Evolutionary conservation across 75 land plant genomes (phyloP), one percentile per base, ranked within the genome.

Genomic region (Sequoiadendron giganteum): DNA sequence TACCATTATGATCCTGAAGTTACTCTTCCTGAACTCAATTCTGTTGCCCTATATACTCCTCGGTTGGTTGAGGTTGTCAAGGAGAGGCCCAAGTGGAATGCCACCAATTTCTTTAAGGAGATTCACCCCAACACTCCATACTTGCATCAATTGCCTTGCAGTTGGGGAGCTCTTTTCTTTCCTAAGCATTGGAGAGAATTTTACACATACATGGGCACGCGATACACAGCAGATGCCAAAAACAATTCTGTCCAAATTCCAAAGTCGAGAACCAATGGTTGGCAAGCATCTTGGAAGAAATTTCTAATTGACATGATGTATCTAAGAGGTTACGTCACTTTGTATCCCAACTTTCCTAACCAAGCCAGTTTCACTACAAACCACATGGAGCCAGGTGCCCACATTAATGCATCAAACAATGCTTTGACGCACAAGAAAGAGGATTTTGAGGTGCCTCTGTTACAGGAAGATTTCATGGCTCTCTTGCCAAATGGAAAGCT

Each of bases 201-300:
- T 90, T 98, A 98, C 88, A 94, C 95, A 2, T 98, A 98, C 94
- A 98, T 97, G 99, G 93, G 94, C 89, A 90, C 90, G 87, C 88
- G 99, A 73, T 98, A 90, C 95, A 98, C 99, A 0, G 96, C 91
- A 45, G 93, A 98, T 75, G 97, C 99, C 1, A 98, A 98, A 85
- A 83, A 87, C 30, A 98, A 98, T 86, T 97, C 97, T 6, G 99
- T 98, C 15, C 99, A 98, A 89, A 98, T 98, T 25, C 99, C 99
- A 36, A 97, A 91, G 43, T 98, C 99, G 4, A 87, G 99, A 40
- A 98, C 99, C 9, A 98, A 98, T 61, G 99, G 99, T 0, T 95
- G 97, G 99, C 99, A 98, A 78, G 99, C 99, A 6, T 98, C 99
- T 1, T 98, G 99, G 99, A 98, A 98, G 92, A 98, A 98, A 92